These are phyloP conservation scores for Cordyceps fumosorosea DNA, from an alignment of 2,329 filamentous ascomycete species.

Conservation along the genomic window DNA sequence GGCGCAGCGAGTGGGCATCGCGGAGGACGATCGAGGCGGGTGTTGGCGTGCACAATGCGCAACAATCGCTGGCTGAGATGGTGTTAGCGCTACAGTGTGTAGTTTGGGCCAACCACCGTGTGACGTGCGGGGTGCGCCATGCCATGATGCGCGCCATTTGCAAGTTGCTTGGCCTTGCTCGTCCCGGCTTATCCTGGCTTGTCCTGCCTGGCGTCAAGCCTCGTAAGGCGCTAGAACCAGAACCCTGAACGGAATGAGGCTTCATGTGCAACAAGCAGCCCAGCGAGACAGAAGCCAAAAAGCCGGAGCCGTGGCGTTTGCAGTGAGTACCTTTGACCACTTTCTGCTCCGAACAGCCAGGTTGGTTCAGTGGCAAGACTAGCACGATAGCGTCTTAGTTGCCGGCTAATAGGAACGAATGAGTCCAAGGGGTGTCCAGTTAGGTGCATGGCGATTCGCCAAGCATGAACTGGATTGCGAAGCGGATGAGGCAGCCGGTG, in stretches of 20 bases:
- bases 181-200: neutral
- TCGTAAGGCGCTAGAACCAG: neutral
- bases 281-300: neutral
- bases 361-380: neutral
- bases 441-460: neutral
- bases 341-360: neutral
- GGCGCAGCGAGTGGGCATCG: slow-evolving; percentile 8
- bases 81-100: neutral
- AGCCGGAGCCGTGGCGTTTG: neutral
- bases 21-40: slow-evolving; percentile 9
- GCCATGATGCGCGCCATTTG: slow-evolving; percentile 4
- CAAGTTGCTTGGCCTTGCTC: neutral
- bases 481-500: neutral
- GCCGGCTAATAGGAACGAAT: neutral
- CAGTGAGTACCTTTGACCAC: neutral
- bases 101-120: slow-evolving; percentile 6
- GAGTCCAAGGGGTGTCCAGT: too few relatives aligned
- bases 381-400: slow-evolving; percentile 1
- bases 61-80: neutral
- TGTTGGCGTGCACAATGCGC: slow-evolving; percentile 6
- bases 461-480: slow-evolving; percentile 2
- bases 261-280: neutral
- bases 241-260: neutral
- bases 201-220: neutral
- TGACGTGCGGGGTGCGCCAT: slow-evolving; percentile 8